Evolutionary conservation across 176 grass and related monocot genomes (phyloP), one percentile per base, ranked within the genome.

Genomic region (Tillandsia fasciculata): DNA sequence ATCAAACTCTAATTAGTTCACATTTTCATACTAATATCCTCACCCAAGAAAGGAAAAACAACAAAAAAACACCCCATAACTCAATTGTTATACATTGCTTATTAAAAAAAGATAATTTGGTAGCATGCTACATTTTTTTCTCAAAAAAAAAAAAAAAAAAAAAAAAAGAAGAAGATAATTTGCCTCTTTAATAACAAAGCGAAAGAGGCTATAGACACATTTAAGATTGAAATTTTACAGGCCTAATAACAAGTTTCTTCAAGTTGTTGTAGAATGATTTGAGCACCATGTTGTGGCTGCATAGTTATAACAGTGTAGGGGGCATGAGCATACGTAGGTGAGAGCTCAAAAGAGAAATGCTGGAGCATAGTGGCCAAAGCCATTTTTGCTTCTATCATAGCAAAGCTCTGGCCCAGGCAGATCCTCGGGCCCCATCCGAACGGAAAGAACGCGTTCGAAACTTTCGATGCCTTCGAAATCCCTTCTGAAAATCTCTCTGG

Each of bases 331-430:
- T 91, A 91, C 0, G 78, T 80, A 17, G 83, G 75, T 0, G 91
- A 91, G 1, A 87, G 61, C 48, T 81, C 69, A 29, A 91, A 89
- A 17, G 87, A 76, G 11, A 91, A 96, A 22, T 73, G 67, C 0
- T 85, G 88, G 49, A 96, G 78, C 26, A 96, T 89, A 77, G 79
- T 54, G 70, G 81, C 75, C 1, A 96, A 11, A 0, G 81, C 86
- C 86, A 89, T 66, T 73, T 96, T 96, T 9, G 86, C 88, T 53
- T 96, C 88, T 4, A 96, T 61, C 79, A 87, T 50, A 0, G 86
- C 81, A 14, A 96, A 96, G 78, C 77, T 92, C 58, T 96, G 92
- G 0, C 92, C 88, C 9, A 96, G 81, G 42, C 92, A 96, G 10
- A 91, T 87, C 53, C 85, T 77, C 1, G 83, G 92, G 0, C 92